Evolutionary conservation across 371 early-diverging fungal species (phyloP), one percentile per base, ranked within the genome.

Genomic region (Haplosporangium sp.): DNA sequence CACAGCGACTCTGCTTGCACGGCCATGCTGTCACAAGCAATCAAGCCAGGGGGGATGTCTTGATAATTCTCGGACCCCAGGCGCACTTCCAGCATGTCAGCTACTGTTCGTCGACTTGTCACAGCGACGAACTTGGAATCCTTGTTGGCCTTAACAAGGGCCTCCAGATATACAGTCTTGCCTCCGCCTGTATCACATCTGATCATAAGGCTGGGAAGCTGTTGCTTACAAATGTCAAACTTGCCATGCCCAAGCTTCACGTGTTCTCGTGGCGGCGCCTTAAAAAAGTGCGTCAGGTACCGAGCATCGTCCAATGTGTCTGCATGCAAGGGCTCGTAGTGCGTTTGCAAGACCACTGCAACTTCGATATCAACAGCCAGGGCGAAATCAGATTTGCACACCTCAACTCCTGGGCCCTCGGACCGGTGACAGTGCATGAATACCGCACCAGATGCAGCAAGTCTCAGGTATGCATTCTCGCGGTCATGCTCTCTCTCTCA

Each of bases 191-290:
- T 67, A 42, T 58, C 67, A n/a, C 41, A 54, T 54, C 61, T 46
- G 38, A 67, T 59, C 48, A 67, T 5, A 54, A 67, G 59, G 40
- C 67, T 67, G 55, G 67, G 61, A 29, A 45, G 61, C 55, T 60
- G 46, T n/a, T n/a, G 50, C 18, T 29, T 0, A 18, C 10, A 14
- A n/a, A 36, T 66, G 6, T 53, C 51, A 9, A 59, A 42, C 54
- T 66, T 59, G 40, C 67, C 37, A 11, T 46, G 57, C 23, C 54
- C 48, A 46, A 47, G 59, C 20, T 53, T 59, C 29, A 52, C 10
- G 5, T 18, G 18, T 51, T 43, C 12, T 9, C n/a, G 53, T 16
- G 38, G 54, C 12, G 60, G 61, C 42, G 55, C 53, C 56, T 55
- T 60, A 23, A 6, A 20, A 13, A 7, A 5, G 38, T 65, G 51